phyloP scores from a whole-genome alignment of 164 flowering plant species.

The Cinnamomum micranthum region DNA sequence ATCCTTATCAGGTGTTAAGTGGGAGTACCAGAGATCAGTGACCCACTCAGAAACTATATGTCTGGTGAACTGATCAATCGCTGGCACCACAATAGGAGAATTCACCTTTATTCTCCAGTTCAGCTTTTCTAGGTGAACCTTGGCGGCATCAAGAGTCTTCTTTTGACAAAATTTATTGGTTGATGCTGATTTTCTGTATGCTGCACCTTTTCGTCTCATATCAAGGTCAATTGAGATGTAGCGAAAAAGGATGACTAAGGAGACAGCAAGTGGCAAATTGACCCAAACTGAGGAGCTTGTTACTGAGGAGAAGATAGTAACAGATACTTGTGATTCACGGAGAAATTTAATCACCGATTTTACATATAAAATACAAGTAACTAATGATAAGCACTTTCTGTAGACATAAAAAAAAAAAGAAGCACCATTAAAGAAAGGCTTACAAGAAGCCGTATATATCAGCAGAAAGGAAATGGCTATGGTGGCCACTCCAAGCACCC shows the following conservation, averaged over 20 bases:
- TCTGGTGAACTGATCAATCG: conserved; percentile 78
- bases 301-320: conserved; percentile 47
- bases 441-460: too few species aligned
- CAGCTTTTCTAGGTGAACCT: conserved; percentile 30
- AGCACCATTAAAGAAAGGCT: too few species aligned
- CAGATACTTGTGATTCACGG: neutral
- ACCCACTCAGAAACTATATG: conserved; percentile 93
- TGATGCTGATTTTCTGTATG: conserved; percentile 41
- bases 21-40: conserved; percentile 93
- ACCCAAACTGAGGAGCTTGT: conserved; percentile 94
- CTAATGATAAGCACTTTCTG: neutral
- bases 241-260: conserved; percentile 62
- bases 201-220: conserved; percentile 62
- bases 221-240: conserved; percentile 81
- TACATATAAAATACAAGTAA: neutral
- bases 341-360: neutral
- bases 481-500: too few species aligned
- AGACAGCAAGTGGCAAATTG: conserved; percentile 69
- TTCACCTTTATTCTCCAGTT: conserved; percentile 86
- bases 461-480: too few species aligned
- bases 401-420: neutral
- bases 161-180: conserved; percentile 23
- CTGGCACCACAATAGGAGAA: conserved; percentile 86
- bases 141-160: conserved; percentile 37
- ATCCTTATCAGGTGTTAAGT: conserved; percentile 82